Conservation (phyloP, 2,329 filamentous ascomycete species). For the Phialophora tarda region DNA sequence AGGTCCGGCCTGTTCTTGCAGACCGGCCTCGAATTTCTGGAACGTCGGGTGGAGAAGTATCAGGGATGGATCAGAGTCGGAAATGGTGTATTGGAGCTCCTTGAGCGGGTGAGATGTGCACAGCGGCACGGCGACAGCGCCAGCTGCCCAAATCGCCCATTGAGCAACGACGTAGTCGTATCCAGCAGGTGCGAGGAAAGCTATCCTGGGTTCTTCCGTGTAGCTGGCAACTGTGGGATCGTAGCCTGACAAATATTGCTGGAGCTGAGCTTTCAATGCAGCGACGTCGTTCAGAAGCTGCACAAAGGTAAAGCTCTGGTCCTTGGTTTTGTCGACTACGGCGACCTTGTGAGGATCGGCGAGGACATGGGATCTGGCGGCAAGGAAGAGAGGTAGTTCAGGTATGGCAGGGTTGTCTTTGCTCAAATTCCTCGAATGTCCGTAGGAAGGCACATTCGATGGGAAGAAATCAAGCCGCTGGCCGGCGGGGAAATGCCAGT, state of each 20-base stretch:
- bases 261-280: constrained; percentile 45
- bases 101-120: constrained; percentile 52
- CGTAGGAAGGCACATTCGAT: neutral
- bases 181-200: constrained; percentile 91
- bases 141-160: constrained; percentile 53
- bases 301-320: constrained; percentile 48
- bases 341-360: constrained; percentile 46
- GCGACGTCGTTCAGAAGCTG: constrained; percentile 50
- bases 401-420: constrained; percentile 21
- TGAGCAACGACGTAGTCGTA: constrained; percentile 93
- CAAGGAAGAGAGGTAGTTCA: constrained; percentile 48
- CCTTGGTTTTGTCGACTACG: constrained; percentile 48
- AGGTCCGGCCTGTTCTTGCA: constrained; percentile 42
- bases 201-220: constrained; percentile 59
- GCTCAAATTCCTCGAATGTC: constrained; percentile 6
- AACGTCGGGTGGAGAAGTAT: constrained; percentile 51
- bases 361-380: constrained; percentile 46
- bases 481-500: constrained; percentile 17
- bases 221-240: neutral
- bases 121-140: constrained; percentile 51
- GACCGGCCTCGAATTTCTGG: constrained; percentile 43
- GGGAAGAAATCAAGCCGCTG: constrained; percentile 13
- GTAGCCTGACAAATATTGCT: constrained; percentile 41
- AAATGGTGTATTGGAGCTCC: constrained; percentile 51
- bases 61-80: constrained; percentile 51